Evolutionary conservation across 2,329 filamentous ascomycete genomes (phyloP).

Genomic region (Geosmithia flava): DNA sequence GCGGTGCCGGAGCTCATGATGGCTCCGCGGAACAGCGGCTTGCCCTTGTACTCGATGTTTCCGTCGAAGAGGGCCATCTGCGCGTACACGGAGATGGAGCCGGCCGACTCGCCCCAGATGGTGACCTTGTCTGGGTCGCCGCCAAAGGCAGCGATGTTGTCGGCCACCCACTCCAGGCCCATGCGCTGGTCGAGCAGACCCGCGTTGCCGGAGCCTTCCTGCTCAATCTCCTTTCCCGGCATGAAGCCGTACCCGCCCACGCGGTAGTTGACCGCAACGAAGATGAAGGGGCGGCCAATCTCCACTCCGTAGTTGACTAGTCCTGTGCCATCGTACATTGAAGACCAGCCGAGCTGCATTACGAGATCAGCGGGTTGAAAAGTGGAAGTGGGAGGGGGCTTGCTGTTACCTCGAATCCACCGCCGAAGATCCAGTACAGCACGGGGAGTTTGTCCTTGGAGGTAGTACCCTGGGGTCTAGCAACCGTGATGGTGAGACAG

Average conservation of each 20-base stretch:
- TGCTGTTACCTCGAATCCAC: constrained; percentile 24
- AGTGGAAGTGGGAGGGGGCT: not conserved
- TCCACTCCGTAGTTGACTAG: constrained; percentile 20
- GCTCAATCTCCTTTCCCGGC: constrained; percentile 39
- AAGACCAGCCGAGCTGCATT: constrained; percentile 15
- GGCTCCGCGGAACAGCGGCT: constrained; percentile 43
- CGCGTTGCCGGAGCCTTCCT: constrained; percentile 43
- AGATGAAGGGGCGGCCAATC: constrained; percentile 44
- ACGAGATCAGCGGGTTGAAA: no score
- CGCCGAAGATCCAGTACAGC: constrained; percentile 45
- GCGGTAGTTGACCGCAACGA: constrained; percentile 54
- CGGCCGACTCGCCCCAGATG: constrained; percentile 50
- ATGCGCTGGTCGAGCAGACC: constrained; percentile 49
- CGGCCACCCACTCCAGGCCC: constrained; percentile 49
- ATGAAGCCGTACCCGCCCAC: constrained; percentile 45
- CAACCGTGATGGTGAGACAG: constrained; percentile 35
- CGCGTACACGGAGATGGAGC: constrained; percentile 47
- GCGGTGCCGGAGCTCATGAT: constrained; percentile 52
- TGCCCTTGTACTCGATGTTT: constrained; percentile 43
- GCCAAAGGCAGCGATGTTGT: constrained; percentile 53
- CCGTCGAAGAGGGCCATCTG: constrained; percentile 52
- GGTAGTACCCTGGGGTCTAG: constrained; percentile 28
- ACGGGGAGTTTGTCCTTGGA: constrained; percentile 35
- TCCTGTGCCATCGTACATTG: constrained; percentile 21
- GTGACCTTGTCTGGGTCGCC: constrained; percentile 53